Base-by-base conservation (phyloP, 345 rosid species). In the Linum tenue region DNA sequence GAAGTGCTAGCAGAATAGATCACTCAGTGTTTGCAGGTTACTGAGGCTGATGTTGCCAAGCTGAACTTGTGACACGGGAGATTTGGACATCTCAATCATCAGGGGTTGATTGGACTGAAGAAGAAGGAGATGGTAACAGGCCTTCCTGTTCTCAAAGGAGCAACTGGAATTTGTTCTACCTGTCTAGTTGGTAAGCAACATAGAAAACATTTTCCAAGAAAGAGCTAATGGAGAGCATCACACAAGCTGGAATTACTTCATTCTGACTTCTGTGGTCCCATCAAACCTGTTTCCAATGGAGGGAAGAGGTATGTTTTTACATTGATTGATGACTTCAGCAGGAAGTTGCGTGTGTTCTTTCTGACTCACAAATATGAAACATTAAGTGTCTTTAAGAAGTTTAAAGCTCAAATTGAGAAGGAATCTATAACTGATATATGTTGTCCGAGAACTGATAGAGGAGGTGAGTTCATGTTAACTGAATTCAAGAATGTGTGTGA, bases 301-400 rank as follows among this genome's bases (percentile, higher is more conserved):
- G n/a, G n/a, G n/a, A n/a, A n/a, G n/a, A n/a, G n/a, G n/a, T n/a
- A n/a, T n/a, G n/a, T n/a, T n/a, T n/a, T n/a, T n/a, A n/a, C n/a
- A n/a, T n/a, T 56, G 2, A 56, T 56, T 56, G 59, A 56, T n/a
- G 31, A 56, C n/a, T 56, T 56, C 5, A 56, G 59, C n/a, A 56
- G 59, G n/a, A 56, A 56, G 4, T n/a, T 22, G 15, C 15, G 59
- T 11, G 31, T 16, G 31, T 56, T 14, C 17, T 56, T n/a, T 1
- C 1, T 56, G 31, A 16, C 5, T 11, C 7, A 56, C 7, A 56
- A 56, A 1, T 56, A 11, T 7, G 59, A 56, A 56, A 22, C 59
- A 7, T 56, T 56, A n/a, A n/a, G n/a, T n/a, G n/a, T n/a, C n/a
- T n/a, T n/a, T n/a, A n/a, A n/a, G n/a, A n/a, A n/a, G n/a, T n/a